Evolutionary conservation across 495 filamentous ascomycete species (phyloP), one percentile per base, ranked within the genome.

Genomic region (Annulohypoxylon moriforme): DNA sequence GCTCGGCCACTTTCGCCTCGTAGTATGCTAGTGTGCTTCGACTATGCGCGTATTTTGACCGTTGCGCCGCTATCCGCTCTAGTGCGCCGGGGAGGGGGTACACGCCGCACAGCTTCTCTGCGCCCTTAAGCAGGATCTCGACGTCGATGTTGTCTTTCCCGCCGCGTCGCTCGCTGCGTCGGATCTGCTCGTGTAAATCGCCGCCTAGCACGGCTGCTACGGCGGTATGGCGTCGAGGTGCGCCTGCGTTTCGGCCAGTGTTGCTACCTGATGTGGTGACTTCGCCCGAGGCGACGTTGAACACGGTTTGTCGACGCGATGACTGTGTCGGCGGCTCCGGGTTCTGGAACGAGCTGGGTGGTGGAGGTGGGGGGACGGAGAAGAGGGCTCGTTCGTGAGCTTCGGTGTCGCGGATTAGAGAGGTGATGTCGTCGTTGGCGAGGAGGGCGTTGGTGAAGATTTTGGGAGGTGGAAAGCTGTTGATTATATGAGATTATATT

Each of bases 371-470:
- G 5, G 94, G 93, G 8, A 96, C 89, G 36, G 94, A 94, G 82
- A 99, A 99, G 3, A 99, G 87, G 13, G 94, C 96, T 72, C 95
- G 91, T 81, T 99, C 96, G 82, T 99, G 96, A 16, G 89, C 83
- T 81, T 99, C 96, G 31, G 95, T 98, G 79, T 99, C 96, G 62
- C 96, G 92, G 72, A 99, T 98, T 13, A 99, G 79, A 10, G 93
- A 87, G 9, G 96, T 98, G 72, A 99, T 98, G 78, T 99, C 96
- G 75, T 92, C 92, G 63, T 88, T 87, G 62, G 90, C 89, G 55
- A 98, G 88, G 44, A 98, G 87, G 34, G 96, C 93, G 80, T 97
- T 98, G 70, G 95, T 97, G 81, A 98, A 99, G 76, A 95, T 93
- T 74, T 93, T 96, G n/a, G 96, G 93, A 13, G 87, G 87, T 24